Conservation (phyloP, 441 rosid species). For the Iberis amara region DNA sequence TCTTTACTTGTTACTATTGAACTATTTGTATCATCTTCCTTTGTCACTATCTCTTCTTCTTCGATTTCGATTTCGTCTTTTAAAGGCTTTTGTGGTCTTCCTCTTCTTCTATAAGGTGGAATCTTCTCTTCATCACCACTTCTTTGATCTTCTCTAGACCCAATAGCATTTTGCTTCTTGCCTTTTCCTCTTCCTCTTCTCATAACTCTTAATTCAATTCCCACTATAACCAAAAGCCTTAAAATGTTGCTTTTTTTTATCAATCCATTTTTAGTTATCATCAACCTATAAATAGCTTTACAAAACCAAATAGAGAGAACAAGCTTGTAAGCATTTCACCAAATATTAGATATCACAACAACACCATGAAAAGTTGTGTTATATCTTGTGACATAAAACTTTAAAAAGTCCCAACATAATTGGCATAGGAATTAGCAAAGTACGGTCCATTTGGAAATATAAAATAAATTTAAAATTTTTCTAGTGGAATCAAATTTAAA, state of each 20-base stretch:
- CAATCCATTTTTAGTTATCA: not conserved
- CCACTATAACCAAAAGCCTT: slow-evolving; percentile 10
- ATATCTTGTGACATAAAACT: no score
- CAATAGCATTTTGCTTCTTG: slow-evolving; percentile 45
- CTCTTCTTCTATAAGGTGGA: slow-evolving; percentile 49
- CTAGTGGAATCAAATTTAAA: no score
- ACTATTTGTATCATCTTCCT: slow-evolving; percentile 36
- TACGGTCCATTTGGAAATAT: no score
- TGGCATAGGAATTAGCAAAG: no score
- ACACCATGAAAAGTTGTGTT: no score
- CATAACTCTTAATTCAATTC: slow-evolving; percentile 32
- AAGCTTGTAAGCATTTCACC: no score
- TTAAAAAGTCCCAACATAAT: no score
- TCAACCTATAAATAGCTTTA: no score
- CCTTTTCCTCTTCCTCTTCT: slow-evolving; percentile 71
- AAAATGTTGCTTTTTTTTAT: not conserved
- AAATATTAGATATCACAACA: no score
- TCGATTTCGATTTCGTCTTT: slow-evolving; percentile 35
- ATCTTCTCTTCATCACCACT: slow-evolving; percentile 58
- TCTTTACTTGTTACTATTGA: slow-evolving; percentile 36
- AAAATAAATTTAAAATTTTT: no score
- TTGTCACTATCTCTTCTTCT: slow-evolving; percentile 34
- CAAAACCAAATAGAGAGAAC: not conserved
- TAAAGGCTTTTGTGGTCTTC: slow-evolving; percentile 55
- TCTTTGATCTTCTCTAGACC: slow-evolving; percentile 40